Evolutionary conservation across 495 filamentous ascomycete genomes (phyloP).

Genomic region (Ramalina peruviana): DNA sequence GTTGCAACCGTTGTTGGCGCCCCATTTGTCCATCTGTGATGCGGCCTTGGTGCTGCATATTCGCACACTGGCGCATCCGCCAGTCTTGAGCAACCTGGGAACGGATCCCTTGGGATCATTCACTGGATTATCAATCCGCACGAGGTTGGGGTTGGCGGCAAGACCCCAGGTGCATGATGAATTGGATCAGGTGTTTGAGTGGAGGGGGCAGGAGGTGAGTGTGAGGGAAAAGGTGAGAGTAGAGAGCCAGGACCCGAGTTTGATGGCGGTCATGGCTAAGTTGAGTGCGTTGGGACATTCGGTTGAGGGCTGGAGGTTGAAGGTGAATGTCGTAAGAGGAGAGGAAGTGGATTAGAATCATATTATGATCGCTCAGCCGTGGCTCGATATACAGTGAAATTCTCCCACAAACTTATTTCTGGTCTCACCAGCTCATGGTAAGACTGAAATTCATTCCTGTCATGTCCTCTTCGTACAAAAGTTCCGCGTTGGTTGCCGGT

Average conservation of each 20-base stretch:
- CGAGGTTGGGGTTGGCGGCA: constrained; percentile 33
- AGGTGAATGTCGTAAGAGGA: constrained; percentile 72
- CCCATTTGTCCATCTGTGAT: constrained; percentile 67
- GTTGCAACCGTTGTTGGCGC: constrained; percentile 46
- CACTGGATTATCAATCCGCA: constrained; percentile 43
- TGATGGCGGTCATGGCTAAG: constrained; percentile 81
- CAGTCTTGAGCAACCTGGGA: constrained; percentile 35
- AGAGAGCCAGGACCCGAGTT: constrained; percentile 78
- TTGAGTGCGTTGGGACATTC: constrained; percentile 66
- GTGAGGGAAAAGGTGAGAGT: constrained; percentile 85
- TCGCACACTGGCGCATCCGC: constrained; percentile 57
- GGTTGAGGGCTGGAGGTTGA: constrained; percentile 49
- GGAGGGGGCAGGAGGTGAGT: constrained; percentile 55
- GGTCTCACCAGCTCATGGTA: too few species aligned
- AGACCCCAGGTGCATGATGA: constrained; percentile 67
- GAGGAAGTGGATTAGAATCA: constrained; percentile 22
- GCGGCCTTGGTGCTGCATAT: constrained; percentile 64
- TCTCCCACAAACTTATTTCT: too few species aligned
- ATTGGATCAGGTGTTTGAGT: constrained; percentile 54
- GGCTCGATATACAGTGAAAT: too few species aligned
- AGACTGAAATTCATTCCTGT: too few species aligned
- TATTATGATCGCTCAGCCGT: too few species aligned
- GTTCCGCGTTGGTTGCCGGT: too few species aligned
- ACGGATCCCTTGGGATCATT: constrained; percentile 39
- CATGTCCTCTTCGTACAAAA: too few species aligned